These are phyloP conservation scores for Lasiosphaeriaceae sp. DNA, from an alignment of 495 filamentous ascomycete species.

Conservation along the genomic window DNA sequence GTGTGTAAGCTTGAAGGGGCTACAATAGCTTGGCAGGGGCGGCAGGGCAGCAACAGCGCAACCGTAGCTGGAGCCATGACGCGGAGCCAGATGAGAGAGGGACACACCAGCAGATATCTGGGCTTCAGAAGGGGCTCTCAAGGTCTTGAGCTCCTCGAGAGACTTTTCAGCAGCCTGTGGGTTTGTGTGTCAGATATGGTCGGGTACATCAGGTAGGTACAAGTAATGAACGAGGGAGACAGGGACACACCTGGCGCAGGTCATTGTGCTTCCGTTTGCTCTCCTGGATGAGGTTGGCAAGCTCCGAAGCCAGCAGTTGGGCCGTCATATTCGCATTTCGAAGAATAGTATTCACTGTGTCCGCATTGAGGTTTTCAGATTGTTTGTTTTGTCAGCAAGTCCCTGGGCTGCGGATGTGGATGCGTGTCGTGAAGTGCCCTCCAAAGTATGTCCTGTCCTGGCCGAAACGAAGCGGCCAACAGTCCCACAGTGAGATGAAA, in stretches of 20 bases:
- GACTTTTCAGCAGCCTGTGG: slow-evolving; percentile 90
- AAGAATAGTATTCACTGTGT: not conserved
- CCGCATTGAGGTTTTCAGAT: not conserved
- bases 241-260: slow-evolving; percentile 65
- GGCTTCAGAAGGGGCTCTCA: slow-evolving; percentile 72
- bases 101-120: slow-evolving; percentile 77
- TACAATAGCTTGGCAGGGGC: no score
- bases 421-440: slow-evolving; percentile 4
- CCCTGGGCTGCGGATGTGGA: slow-evolving; percentile 4
- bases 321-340: slow-evolving; percentile 72
- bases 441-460: no score
- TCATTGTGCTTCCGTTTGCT: slow-evolving; percentile 91
- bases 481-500: not conserved
- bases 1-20: slow-evolving; percentile 11
- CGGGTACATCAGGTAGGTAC: no score
- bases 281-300: slow-evolving; percentile 89
- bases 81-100: not conserved
- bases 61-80: not conserved
- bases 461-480: not conserved
- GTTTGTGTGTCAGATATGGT: not conserved
- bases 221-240: no score
- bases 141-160: slow-evolving; percentile 77
- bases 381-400: not conserved
- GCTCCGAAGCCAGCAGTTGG: slow-evolving; percentile 83
- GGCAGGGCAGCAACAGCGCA: not conserved